Evolutionary conservation across 768 basidiomycete genomes (phyloP), one percentile per base, ranked within the genome.

Genomic region (Podaxis pistillaris): DNA sequence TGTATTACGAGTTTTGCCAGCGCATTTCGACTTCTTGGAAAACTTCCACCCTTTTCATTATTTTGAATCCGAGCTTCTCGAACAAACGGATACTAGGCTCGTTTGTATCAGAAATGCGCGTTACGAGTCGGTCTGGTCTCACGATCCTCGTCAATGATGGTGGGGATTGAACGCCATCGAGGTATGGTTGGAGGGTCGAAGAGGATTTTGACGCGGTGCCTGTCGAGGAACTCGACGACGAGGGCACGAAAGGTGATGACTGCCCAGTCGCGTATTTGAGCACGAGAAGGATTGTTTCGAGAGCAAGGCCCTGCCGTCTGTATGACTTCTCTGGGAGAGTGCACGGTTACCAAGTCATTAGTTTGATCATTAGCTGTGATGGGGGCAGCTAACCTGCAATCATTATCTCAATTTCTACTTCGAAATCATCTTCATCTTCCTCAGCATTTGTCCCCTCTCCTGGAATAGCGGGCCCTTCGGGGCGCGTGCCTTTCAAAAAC

Each of bases 401-500:
- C 95, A 96, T 98, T 63, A 96, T 87, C 72, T 96, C 94, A 28
- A 87, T 84, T 69, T 98, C 96, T 2, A 86, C 91, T 65, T 94
- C 88, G 60, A 85, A 82, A 37, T 75, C 78, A 24, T 79, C 75
- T 5, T 76, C 74, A 0, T 72, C 70, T 3, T 64, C 64, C 2
- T 75, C 74, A 0, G 69, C 70, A 1, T 67, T 74, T 28, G 75
- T 75, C 13, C 33, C 58, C 19, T 62, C 58, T 9, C 26, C 38
- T 56, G 62, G 9, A 51, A 37, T 58, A 54, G 19, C 9, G 38
- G 53, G 30, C 13, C 24, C 33, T 54, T 33, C 33, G 37, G 71
- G 69, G 22, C 73, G 72, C 17, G 71, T 66, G 51, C 87, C 86
- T 51, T 89, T 89, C 47, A 96, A 74, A 72, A 97, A 97, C 28